Conservation (phyloP, 2,329 filamentous ascomycete species). For the Ilyonectria mors-panacis region DNA sequence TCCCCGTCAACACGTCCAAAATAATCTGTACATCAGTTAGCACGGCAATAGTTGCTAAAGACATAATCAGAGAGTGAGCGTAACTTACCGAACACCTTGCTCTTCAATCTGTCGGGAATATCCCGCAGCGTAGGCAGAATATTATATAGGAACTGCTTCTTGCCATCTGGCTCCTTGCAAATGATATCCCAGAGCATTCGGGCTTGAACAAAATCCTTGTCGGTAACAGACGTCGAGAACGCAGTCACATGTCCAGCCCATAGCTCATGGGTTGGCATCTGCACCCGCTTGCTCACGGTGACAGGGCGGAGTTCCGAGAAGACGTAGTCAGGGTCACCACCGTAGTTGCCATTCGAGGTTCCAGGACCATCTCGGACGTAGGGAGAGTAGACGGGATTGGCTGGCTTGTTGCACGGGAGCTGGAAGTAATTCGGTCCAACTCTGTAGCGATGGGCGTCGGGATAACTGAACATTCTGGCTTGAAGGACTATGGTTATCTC, state of each 20-base stretch:
- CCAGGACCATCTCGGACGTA: conserved; percentile 45
- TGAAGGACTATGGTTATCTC: conserved; percentile 61
- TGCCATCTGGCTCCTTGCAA: conserved; percentile 30
- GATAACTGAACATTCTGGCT: conserved; percentile 73
- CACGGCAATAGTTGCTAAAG: too few species aligned
- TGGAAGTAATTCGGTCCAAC: conserved; percentile 69
- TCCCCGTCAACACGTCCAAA: too few species aligned
- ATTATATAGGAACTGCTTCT: conserved; percentile 42
- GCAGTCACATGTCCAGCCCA: conserved; percentile 39
- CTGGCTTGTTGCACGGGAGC: conserved; percentile 54
- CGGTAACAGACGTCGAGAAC: conserved; percentile 30
- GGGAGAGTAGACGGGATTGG: conserved; percentile 42
- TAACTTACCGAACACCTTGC: conserved; percentile 19
- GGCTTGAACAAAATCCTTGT: conserved; percentile 44
- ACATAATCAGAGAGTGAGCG: too few species aligned
- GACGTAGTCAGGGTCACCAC: conserved; percentile 47
- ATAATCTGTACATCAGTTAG: too few species aligned
- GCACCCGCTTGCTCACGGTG: conserved; percentile 51
- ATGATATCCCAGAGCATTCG: conserved; percentile 44
- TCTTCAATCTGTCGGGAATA: conserved; percentile 33
- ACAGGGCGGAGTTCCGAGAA: conserved; percentile 55
- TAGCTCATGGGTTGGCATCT: conserved; percentile 41
- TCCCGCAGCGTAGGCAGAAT: conserved; percentile 38
- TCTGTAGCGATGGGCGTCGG: conserved; percentile 75
- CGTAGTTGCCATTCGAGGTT: conserved; percentile 47